Base-by-base conservation (phyloP, 2,329 filamentous ascomycete species). In the Nothophaeocryptopus gaeumannii region DNA sequence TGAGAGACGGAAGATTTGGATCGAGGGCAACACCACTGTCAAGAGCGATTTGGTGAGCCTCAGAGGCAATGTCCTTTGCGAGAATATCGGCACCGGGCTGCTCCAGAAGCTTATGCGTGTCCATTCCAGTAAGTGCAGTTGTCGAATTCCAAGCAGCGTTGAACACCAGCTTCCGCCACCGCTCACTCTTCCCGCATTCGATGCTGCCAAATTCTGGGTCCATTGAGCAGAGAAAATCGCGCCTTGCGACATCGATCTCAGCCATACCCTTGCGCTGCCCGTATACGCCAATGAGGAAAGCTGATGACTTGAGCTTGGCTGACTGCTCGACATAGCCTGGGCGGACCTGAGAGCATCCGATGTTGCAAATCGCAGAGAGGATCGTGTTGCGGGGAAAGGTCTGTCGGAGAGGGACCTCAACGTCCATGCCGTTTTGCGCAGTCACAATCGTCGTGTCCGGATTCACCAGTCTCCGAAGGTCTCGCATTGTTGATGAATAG, bases 131-230 rank as follows among this genome's bases (percentile, higher is more conserved):
- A 7, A 61, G 42, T 3, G 58, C 58, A 3, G 57, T 49, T 15
- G 54, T 54, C 7, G 54, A 46, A 35, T 59, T 61, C 57, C 58
- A 60, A 9, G 58, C 57, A 8, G 54, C 50, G 29, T 62, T 62
- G 47, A 61, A 55, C 13, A 62, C 47, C 15, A 58, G 50, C 33
- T 62, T 62, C 9, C 47, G 55, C 60, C 60, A 62, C n/a, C 59
- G 55, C 37, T 61, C 57, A 10, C 41, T 45, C 10, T 44, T 34
- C 14, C 53, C 53, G 16, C 56, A 53, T 12, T 45, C 16, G 9
- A 58, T 48, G 5, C 38, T 46, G 15, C 51, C 47, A 39, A 62
- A 62, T 11, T 45, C 46, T 8, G 42, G 12, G 9, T 63, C 58
- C 14, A 62, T 51, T 5, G 44, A 43, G 4, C 53, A 50, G 10